phyloP scores from a whole-genome alignment of 768 basidiomycete species.

The Agaricus bisporus region DNA sequence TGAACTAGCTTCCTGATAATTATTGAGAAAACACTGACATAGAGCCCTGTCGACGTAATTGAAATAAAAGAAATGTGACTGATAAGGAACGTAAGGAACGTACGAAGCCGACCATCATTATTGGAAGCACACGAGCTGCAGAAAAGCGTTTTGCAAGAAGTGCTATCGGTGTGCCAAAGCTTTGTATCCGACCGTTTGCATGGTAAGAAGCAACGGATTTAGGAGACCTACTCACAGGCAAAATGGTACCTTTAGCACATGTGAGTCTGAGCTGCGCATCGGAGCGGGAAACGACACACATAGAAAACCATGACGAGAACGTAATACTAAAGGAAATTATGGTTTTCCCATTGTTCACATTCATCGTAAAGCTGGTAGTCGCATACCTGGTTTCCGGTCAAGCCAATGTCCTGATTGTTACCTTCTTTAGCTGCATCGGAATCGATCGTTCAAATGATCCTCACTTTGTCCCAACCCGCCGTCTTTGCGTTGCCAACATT shows the following conservation, averaged over 20 bases:
- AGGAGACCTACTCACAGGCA: conserved; percentile 29
- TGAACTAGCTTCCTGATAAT: background rate
- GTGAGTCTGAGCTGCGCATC: background rate
- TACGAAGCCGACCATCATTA: conserved; percentile 48
- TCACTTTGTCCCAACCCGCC: conserved; percentile 41
- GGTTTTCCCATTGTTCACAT: background rate
- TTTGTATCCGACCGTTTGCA: conserved; percentile 10
- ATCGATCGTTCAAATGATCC: background rate
- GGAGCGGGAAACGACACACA: conserved; percentile 16
- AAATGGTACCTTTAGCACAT: conserved; percentile 31
- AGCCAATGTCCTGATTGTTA: conserved; percentile 28
- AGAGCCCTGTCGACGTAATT: conserved; percentile 24
- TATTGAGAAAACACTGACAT: conserved; percentile 23
- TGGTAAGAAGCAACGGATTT: background rate
- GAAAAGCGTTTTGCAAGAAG: conserved; percentile 43
- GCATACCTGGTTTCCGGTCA: conserved; percentile 38
- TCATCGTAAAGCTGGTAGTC: background rate
- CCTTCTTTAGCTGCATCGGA: background rate
- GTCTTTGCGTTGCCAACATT: conserved; percentile 50
- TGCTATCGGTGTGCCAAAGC: conserved; percentile 44
- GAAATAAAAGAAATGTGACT: background rate
- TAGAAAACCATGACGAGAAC: conserved; percentile 44
- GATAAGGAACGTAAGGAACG: conserved; percentile 14
- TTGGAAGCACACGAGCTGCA: conserved; percentile 38
- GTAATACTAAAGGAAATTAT: conserved; percentile 30